These are phyloP conservation scores for Talaromyces nanjingensis DNA, from an alignment of 495 filamentous ascomycete species.

Conservation along the genomic window DNA sequence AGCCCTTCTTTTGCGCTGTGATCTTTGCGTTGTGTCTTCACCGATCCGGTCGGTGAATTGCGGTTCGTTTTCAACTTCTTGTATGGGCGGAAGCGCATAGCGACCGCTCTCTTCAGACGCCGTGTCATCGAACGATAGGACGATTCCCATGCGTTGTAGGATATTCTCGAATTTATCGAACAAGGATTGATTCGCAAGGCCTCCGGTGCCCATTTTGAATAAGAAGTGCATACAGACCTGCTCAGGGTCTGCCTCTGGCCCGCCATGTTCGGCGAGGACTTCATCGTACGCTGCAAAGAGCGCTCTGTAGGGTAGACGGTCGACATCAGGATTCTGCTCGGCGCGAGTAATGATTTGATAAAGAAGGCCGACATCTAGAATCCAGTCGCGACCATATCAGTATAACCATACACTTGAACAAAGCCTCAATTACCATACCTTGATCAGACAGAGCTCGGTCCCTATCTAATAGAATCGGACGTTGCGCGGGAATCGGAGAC, in stretches of 20 bases:
- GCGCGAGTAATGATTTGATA: constrained; percentile 69
- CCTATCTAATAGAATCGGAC: constrained; percentile 43
- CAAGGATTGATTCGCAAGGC: constrained; percentile 38
- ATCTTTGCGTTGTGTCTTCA: constrained; percentile 14
- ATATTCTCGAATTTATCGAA: constrained; percentile 61
- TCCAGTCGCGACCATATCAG: background rate
- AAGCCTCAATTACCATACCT: constrained; percentile 30
- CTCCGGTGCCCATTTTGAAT: constrained; percentile 67
- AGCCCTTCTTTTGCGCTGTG: constrained; percentile 40
- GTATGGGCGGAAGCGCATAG: background rate
- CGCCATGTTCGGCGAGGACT: constrained; percentile 57
- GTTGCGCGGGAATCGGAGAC: constrained; percentile 48
- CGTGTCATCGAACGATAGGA: constrained; percentile 51
- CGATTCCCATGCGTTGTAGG: constrained; percentile 59
- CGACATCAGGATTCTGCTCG: constrained; percentile 55
- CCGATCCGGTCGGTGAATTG: background rate
- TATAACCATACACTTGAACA: background rate
- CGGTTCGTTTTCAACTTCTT: background rate
- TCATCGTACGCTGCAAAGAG: constrained; percentile 75
- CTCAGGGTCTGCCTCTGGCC: constrained; percentile 59
- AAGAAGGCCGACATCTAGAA: constrained; percentile 68
- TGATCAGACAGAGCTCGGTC: constrained; percentile 53
- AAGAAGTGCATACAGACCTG: constrained; percentile 69
- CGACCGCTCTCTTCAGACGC: constrained; percentile 10
- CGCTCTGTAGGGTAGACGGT: constrained; percentile 64